Conservation (phyloP, 192 early-diverging fungal species). For the Coemansia javaensis region DNA sequence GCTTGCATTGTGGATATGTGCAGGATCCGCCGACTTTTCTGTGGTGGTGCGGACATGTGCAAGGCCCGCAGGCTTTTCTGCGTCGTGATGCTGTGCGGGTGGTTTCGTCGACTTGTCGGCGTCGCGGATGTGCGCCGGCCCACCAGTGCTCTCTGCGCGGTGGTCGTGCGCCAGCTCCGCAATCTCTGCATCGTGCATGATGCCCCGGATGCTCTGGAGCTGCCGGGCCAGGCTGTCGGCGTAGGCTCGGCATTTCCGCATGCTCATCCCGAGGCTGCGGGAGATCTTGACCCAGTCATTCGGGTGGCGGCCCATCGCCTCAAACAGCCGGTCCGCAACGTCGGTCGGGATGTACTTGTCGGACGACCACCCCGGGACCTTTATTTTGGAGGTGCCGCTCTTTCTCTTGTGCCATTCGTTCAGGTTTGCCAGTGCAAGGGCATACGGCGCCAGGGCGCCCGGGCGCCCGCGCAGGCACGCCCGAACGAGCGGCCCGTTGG, state of each 20-base stretch:
- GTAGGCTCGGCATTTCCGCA: slow-evolving; percentile 9
- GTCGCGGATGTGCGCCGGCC: no score
- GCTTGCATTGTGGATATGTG: no score
- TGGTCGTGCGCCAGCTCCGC: slow-evolving; percentile 6
- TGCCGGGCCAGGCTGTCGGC: slow-evolving; percentile 9
- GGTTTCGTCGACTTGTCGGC: no score
- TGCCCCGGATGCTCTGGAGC: slow-evolving; percentile 7
- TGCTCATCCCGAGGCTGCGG: slow-evolving; percentile 21
- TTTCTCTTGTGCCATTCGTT: neutral
- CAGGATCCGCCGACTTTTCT: no score
- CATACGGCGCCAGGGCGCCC: slow-evolving; percentile 23
- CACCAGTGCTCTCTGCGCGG: neutral
- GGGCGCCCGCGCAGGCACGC: neutral
- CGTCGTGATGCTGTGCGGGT: no score
- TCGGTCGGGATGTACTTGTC: neutral
- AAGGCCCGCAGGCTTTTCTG: neutral
- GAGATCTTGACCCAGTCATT: slow-evolving; percentile 46
- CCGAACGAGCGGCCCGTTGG: slow-evolving; percentile 12
- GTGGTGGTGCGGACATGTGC: no score
- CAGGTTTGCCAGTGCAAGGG: slow-evolving; percentile 15
- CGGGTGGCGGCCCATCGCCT: slow-evolving; percentile 15
- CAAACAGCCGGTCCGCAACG: slow-evolving; percentile 22
- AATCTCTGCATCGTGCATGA: slow-evolving; percentile 16
- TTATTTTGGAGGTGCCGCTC: neutral
- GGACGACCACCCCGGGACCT: neutral